Percentiles rank a stretch among this genome's conserved stretches.
Evolutionary conservation across 1,284 basidiomycete genomes (phyloP).

Genomic region (Stygiomarasmius scandens): DNA sequence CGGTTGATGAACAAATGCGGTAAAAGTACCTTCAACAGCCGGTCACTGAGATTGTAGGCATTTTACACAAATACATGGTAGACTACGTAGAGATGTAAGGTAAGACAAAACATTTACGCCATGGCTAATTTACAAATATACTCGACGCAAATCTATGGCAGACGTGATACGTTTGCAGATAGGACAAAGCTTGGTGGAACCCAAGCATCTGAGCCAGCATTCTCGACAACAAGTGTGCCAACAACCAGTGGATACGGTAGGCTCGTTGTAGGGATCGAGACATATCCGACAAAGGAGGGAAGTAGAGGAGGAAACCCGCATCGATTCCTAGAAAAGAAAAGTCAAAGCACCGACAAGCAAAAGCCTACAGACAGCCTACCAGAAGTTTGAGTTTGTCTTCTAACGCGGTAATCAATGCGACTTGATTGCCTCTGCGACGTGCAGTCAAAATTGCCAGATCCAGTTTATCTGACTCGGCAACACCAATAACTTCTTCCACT

Average conservation of each 20-base stretch:
- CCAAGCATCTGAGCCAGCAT: conserved; percentile 79
- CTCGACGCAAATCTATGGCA: conserved; percentile 67
- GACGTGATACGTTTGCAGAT: conserved; percentile 83
- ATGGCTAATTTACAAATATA: conserved; percentile 54
- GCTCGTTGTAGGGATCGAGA: conserved; percentile 73
- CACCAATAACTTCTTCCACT: conserved; percentile 44
- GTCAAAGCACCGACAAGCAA: conserved; percentile 5
- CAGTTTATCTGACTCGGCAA: conserved; percentile 48
- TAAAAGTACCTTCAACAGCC: no score
- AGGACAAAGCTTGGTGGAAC: conserved; percentile 78
- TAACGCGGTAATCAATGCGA: conserved; percentile 53
- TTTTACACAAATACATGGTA: no score
- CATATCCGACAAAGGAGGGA: conserved; percentile 70
- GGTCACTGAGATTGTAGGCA: no score
- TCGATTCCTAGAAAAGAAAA: conserved; percentile 43
- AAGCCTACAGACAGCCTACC: conserved; percentile 39
- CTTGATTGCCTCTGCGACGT: conserved; percentile 47
- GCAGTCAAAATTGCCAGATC: conserved; percentile 55
- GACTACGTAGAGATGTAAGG: no score
- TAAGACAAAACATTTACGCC: background rate
- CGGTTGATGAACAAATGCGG: no score
- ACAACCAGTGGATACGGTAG: conserved; percentile 80
- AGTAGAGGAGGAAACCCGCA: conserved; percentile 46
- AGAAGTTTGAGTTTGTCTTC: conserved; percentile 62
- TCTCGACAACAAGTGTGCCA: conserved; percentile 83